Conservation (phyloP, 345 rosid species). For the Populus deltoides region DNA sequence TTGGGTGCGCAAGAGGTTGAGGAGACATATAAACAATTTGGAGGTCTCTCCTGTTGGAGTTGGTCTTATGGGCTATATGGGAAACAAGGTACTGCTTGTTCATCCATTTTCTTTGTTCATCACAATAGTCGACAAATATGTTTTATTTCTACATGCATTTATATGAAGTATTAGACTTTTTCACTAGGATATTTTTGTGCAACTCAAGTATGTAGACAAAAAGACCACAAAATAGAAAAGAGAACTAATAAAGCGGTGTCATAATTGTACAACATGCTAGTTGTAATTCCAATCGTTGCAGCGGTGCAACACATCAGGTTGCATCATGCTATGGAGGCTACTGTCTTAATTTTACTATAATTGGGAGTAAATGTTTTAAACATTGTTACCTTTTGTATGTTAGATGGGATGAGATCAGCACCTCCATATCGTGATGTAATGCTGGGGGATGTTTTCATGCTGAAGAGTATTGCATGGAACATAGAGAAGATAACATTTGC, state of each 20-base stretch:
- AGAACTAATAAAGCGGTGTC: neutral
- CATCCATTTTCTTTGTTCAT: conserved; percentile 5
- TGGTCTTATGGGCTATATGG: conserved; percentile 99
- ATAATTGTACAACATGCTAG: neutral
- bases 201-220: neutral
- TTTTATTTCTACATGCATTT: neutral
- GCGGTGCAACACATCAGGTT: neutral
- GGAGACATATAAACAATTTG: conserved; percentile 85
- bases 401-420: conserved; percentile 11
- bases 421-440: conserved; percentile 11
- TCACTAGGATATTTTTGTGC: neutral
- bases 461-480: neutral
- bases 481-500: conserved; percentile 3
- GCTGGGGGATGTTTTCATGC: neutral
- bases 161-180: neutral
- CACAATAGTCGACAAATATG: neutral
- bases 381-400: neutral
- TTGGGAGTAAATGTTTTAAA: neutral
- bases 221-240: neutral
- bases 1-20: conserved; percentile 83
- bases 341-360: neutral
- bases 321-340: neutral
- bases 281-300: neutral
- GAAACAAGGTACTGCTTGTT: conserved; percentile 75
- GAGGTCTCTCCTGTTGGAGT: conserved; percentile 95